These are phyloP conservation scores for Apophysomyces sp. DNA, from an alignment of 371 early-diverging fungal species.

Conservation along the genomic window DNA sequence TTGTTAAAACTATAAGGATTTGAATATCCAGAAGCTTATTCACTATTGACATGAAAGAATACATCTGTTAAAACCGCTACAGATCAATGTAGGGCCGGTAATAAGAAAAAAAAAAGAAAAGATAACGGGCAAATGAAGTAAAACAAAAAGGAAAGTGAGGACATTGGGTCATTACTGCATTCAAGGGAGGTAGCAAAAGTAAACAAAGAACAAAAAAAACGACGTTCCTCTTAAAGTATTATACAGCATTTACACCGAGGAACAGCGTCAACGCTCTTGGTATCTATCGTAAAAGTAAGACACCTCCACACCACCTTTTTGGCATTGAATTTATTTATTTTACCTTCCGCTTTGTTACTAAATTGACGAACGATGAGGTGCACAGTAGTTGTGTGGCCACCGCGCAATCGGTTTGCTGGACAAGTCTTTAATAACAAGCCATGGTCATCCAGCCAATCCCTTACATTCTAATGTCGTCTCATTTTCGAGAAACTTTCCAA, in stretches of 20 bases:
- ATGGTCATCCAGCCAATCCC: not conserved
- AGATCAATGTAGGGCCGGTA: not conserved
- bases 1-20: not conserved
- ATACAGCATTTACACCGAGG: conserved; percentile 24
- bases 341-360: conserved; percentile 14
- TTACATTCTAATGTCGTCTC: conserved; percentile 26
- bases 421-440: not conserved
- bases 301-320: not conserved
- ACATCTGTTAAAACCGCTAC: not conserved
- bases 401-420: conserved; percentile 13
- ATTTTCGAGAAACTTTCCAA: conserved; percentile 30
- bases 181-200: not conserved
- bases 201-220: not conserved
- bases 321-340: not conserved
- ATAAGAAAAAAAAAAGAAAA: not conserved
- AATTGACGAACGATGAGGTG: conserved; percentile 16
- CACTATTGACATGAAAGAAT: not conserved
- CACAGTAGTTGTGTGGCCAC: conserved; percentile 16
- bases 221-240: conserved; percentile 8
- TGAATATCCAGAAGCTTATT: not conserved
- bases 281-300: conserved; percentile 3
- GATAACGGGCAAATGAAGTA: not conserved
- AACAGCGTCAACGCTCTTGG: conserved; percentile 10
- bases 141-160: not conserved
- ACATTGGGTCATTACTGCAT: not conserved